Conservation (phyloP, 495 filamentous ascomycete genomes). For the Penicillium antarcticum region DNA sequence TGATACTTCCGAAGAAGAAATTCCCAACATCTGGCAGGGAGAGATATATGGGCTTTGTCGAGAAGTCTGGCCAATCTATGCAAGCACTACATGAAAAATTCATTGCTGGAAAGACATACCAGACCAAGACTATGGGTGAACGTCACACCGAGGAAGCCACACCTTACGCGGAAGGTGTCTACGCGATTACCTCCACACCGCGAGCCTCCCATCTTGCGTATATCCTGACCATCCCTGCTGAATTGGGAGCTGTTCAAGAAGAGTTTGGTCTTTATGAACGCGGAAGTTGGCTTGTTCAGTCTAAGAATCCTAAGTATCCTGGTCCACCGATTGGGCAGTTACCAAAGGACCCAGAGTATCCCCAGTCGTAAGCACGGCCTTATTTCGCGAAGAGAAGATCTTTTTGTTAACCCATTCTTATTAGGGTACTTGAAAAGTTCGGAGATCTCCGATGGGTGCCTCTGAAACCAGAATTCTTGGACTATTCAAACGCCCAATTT, state of each 20-base stretch:
- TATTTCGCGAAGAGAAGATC: not conserved
- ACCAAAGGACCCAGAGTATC: constrained; percentile 66
- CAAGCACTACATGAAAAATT: constrained; percentile 71
- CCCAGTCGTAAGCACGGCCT: constrained; percentile 56
- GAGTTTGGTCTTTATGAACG: constrained; percentile 69
- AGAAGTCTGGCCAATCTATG: constrained; percentile 66
- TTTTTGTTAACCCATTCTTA: not conserved
- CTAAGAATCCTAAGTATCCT: constrained; percentile 73
- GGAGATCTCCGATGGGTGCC: constrained; percentile 69
- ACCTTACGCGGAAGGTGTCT: constrained; percentile 81
- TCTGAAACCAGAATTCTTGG: constrained; percentile 69
- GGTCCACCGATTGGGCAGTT: constrained; percentile 62
- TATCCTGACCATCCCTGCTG: constrained; percentile 71
- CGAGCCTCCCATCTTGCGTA: constrained; percentile 77
- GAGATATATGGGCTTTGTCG: constrained; percentile 79
- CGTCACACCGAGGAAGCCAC: constrained; percentile 68
- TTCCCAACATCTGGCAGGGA: constrained; percentile 70
- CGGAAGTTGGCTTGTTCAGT: constrained; percentile 75
- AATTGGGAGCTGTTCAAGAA: constrained; percentile 69
- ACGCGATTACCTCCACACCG: constrained; percentile 73
- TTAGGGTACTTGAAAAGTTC: constrained; percentile 69
- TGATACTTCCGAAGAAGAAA: constrained; percentile 84
- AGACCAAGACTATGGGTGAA: constrained; percentile 72
- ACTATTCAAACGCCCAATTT: constrained; percentile 77
- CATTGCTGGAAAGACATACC: constrained; percentile 63